These are phyloP conservation scores for Cyphellophora europaea DNA, from an alignment of 2,329 filamentous ascomycete species.

Conservation along the genomic window DNA sequence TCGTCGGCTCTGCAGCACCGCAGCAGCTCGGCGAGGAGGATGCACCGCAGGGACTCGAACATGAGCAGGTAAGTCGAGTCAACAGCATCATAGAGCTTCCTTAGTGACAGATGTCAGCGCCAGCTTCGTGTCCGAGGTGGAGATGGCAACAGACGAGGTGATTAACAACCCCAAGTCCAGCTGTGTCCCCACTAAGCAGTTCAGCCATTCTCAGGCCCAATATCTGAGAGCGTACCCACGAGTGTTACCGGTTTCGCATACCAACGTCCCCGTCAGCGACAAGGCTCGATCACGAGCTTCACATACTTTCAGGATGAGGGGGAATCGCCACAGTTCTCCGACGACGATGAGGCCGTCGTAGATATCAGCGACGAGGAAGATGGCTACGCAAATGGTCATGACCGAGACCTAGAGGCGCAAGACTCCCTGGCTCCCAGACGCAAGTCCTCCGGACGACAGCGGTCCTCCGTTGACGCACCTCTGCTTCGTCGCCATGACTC, in stretches of 20 bases:
- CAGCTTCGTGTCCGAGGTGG: conserved; percentile 88
- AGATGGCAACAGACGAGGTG: conserved; percentile 96
- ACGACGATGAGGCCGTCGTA: conserved; percentile 41
- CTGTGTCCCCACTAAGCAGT: conserved; percentile 1
- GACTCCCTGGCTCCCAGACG: conserved; percentile 24
- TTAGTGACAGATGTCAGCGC: conserved; percentile 29
- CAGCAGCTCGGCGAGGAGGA: conserved; percentile 7
- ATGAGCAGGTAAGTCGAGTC: conserved; percentile 50
- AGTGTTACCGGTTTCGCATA: conserved; percentile 88
- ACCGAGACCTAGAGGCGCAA: conserved; percentile 28
- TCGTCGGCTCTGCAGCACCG: conserved; percentile 15
- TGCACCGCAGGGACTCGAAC: conserved; percentile 62
- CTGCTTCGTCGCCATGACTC: conserved; percentile 66
- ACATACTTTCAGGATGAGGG: conserved; percentile 73
- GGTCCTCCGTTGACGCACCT: conserved; percentile 42
- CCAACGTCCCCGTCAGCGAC: conserved; percentile 58
- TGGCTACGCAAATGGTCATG: conserved; percentile 30
- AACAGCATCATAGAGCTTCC: too few species aligned
- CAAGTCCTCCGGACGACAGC: conserved; percentile 27
- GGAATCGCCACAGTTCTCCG: conserved; percentile 43
- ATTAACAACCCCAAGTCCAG: background rate
- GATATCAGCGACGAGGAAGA: conserved; percentile 35
- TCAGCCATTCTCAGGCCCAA: conserved; percentile 76
- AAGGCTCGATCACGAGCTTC: conserved; percentile 77
- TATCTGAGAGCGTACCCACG: conserved; percentile 91